A percentile compares a stretch with the other conserved stretches of the same genome.
Evolutionary conservation across 139 green algal species (phyloP).

Genomic region (Chlorella sp.): DNA sequence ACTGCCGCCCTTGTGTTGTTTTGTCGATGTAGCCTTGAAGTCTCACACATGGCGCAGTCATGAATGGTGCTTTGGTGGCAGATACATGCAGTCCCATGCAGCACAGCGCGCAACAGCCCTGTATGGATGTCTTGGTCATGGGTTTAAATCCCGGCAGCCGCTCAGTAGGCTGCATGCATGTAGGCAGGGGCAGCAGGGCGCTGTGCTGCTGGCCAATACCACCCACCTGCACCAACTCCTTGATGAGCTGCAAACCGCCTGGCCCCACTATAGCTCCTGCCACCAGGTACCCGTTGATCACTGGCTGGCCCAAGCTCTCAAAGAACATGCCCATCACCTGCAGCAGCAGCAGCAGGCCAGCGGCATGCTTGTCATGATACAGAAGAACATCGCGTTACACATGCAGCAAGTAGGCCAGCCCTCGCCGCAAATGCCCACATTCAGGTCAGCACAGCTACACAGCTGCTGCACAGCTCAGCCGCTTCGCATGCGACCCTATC

Average conservation of each 20-base stretch:
- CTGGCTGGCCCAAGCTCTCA: slow-evolving; percentile 77
- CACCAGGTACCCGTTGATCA: slow-evolving; percentile 95
- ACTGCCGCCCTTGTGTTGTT: neutral
- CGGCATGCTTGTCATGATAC: neutral
- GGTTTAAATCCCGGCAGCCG: too few relatives aligned
- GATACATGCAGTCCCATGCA: too few relatives aligned
- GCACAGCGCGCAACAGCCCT: too few relatives aligned
- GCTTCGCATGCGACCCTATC: neutral
- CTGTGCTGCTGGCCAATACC: too few relatives aligned
- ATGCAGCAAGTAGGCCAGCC: neutral
- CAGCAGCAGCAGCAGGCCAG: neutral
- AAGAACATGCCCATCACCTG: slow-evolving; percentile 65
- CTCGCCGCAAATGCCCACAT: too few relatives aligned
- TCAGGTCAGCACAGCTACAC: neutral
- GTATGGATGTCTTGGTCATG: too few relatives aligned
- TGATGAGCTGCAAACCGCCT: slow-evolving; percentile 66
- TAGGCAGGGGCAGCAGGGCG: too few relatives aligned
- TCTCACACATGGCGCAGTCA: neutral
- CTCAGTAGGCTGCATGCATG: too few relatives aligned
- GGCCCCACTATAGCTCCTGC: slow-evolving; percentile 86
- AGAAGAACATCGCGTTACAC: neutral
- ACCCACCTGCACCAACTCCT: slow-evolving; percentile 27
- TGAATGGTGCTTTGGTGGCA: too few relatives aligned
- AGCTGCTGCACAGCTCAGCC: neutral
- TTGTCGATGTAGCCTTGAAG: too few relatives aligned